Conservation (phyloP, 2,329 filamentous ascomycete species). For the Neonectria faginata region DNA sequence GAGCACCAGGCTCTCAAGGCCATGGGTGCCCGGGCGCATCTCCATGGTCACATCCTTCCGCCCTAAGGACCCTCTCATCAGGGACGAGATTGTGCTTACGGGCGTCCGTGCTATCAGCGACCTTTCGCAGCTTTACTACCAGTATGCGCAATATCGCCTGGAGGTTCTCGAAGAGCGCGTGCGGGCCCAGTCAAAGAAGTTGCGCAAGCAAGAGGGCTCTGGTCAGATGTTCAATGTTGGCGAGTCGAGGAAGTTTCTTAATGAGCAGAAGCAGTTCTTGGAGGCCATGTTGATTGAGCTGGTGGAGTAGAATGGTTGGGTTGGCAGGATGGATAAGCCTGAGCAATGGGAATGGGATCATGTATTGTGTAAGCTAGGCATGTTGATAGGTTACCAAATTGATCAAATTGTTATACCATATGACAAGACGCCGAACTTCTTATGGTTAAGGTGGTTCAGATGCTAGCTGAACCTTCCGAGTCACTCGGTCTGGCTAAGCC, state of each 20-base stretch:
- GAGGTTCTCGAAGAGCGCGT: constrained; percentile 64
- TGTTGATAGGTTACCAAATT: neutral
- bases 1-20: constrained; percentile 72
- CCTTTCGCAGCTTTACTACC: constrained; percentile 26
- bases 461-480: too few relatives aligned
- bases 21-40: constrained; percentile 67
- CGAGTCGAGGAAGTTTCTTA: too few relatives aligned
- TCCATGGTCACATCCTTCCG: constrained; percentile 75
- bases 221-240: too few relatives aligned
- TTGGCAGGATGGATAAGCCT: too few relatives aligned
- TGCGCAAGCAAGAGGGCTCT: too few relatives aligned
- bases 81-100: constrained; percentile 71
- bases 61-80: constrained; percentile 63
- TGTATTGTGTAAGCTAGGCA: neutral
- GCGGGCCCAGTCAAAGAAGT: too few relatives aligned
- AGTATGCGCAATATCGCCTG: constrained; percentile 32
- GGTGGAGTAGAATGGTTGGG: neutral
- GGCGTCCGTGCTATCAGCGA: constrained; percentile 68
- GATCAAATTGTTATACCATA: neutral
- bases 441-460: too few relatives aligned
- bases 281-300: too few relatives aligned
- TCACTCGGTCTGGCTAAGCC: neutral
- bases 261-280: too few relatives aligned
- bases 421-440: neutral
- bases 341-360: neutral